Percentiles rank a stretch among this genome's conserved stretches.
Conservation (phyloP, 345 rosid genomes). For the Litchi chinensis region DNA sequence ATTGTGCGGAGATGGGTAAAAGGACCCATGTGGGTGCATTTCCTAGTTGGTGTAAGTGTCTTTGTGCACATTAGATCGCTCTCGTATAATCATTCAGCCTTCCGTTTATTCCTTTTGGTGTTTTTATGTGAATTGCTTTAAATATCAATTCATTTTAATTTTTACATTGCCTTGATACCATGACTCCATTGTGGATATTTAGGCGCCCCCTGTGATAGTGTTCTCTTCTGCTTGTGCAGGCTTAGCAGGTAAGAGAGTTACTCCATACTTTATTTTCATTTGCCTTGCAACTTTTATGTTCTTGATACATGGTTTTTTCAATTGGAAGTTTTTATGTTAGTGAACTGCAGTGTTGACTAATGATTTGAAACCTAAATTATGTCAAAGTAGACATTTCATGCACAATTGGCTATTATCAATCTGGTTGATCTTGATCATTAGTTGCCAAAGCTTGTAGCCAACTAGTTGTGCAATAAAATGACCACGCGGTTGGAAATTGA, state of each 20-base stretch:
- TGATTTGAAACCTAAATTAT: background rate
- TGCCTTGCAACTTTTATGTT: background rate
- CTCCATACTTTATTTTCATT: background rate
- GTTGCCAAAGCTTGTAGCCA: background rate
- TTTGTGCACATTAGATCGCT: background rate
- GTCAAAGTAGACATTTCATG: background rate
- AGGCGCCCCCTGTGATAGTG: slow-evolving; percentile 95
- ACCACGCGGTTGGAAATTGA: background rate
- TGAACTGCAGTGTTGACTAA: background rate
- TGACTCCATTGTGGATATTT: slow-evolving; percentile 30
- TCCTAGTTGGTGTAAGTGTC: slow-evolving; percentile 84
- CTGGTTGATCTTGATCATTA: background rate
- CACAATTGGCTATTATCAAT: background rate
- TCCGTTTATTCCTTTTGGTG: background rate
- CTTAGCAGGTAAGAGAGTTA: slow-evolving; percentile 59
- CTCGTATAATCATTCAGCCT: background rate
- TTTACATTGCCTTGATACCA: background rate
- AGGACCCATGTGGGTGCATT: slow-evolving; percentile 98
- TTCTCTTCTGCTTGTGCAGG: slow-evolving; percentile 95
- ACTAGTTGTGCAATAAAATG: background rate
- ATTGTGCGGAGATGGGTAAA: slow-evolving; percentile 69
- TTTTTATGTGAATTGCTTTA: background rate
- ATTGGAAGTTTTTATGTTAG: background rate
- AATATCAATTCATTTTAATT: background rate
- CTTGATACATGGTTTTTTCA: background rate